Base-by-base conservation (phyloP, 2,329 filamentous ascomycete genomes). In the Exophiala lecanii-corni region DNA sequence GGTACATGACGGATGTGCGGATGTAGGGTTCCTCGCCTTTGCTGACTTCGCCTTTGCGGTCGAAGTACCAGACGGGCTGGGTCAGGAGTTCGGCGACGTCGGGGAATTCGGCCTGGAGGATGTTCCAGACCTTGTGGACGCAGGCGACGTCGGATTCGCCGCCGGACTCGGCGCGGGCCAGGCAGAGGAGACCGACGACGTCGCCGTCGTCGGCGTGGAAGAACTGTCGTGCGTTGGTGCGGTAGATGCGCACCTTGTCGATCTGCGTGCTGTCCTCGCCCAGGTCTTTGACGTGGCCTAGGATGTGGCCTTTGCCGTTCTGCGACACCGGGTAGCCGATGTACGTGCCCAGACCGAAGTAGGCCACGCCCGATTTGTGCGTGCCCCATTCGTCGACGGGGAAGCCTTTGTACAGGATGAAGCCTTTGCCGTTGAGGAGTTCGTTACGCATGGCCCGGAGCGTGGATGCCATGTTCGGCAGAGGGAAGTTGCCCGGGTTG, bases 251-350 rank as follows among this genome's bases (percentile, higher is more conserved):
- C 48, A 94, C 87, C 56, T 82, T 84, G 68, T 94, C 84, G 57
- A 88, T 94, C 67, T 89, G 82, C 3, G 74, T 78, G 18, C 83
- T 74, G 62, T 94, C 87, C 54, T 89, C 88, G 34, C 86, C 86
- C 3, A 92, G 75, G 65, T 94, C 88, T 67, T 94, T 91, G 56
- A 94, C 88, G 62, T 94, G 88, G 5, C 88, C 88, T 1, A 94
- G 76, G 7, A 94, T 85, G 65, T 94, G 88, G 33, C 88, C 88
- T 13, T 80, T 78, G 13, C 82, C 81, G 68, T 95, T 94, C 60
- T 95, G 89, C 17, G 80, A 86, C 30, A 94, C 79, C 51, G 92
- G 91, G 70, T 94, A 92, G 45, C 89, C 88, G 7, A 94, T 74
- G 63, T 94, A 83, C 4, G 85, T 86, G 30, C 86, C 83, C 2